Conservation (phyloP, 1,284 basidiomycete genomes). For the Laetiporus sulphureus region DNA sequence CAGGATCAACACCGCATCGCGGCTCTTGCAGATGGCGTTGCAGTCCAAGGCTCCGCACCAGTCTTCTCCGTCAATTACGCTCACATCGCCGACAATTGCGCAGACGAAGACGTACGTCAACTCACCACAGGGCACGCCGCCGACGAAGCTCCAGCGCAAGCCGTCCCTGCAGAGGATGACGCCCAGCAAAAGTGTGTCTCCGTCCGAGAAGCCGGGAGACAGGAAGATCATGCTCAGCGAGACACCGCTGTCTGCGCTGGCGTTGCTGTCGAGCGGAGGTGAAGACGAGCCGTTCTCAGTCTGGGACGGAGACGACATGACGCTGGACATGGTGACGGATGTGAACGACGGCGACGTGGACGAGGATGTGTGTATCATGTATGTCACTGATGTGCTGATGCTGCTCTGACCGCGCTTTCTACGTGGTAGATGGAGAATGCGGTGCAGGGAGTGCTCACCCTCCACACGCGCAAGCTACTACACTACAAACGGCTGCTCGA, state of each 20-base stretch:
- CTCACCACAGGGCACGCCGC: constrained; percentile 13
- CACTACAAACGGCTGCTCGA: constrained; percentile 72
- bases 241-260: constrained; percentile 12
- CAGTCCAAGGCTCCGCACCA: constrained; percentile 14
- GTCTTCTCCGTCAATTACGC: constrained; percentile 12
- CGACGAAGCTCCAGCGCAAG: constrained; percentile 6
- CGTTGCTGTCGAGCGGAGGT: constrained; percentile 12
- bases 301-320: constrained; percentile 37
- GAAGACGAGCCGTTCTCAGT: constrained; percentile 23
- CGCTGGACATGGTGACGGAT: constrained; percentile 66
- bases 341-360: constrained; percentile 58
- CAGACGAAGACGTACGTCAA: constrained; percentile 2
- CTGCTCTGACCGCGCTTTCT: constrained; percentile 5
- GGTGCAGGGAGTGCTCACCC: constrained; percentile 43
- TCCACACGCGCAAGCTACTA: constrained; percentile 60
- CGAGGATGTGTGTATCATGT: constrained; percentile 45
- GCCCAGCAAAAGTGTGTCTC: constrained; percentile 7
- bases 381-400: constrained; percentile 3
- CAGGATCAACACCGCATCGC: too few species aligned
- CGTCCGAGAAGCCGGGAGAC: not conserved
- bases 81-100: constrained; percentile 7
- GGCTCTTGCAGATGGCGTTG: constrained; percentile 24
- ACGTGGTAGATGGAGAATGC: constrained; percentile 50
- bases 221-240: constrained; percentile 7
- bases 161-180: constrained; percentile 16